Percentiles rank a stretch among this genome's conserved stretches.
phyloP scores from a whole-genome alignment of 352 stramenopile genomes.

The Phytophthora fragariae region DNA sequence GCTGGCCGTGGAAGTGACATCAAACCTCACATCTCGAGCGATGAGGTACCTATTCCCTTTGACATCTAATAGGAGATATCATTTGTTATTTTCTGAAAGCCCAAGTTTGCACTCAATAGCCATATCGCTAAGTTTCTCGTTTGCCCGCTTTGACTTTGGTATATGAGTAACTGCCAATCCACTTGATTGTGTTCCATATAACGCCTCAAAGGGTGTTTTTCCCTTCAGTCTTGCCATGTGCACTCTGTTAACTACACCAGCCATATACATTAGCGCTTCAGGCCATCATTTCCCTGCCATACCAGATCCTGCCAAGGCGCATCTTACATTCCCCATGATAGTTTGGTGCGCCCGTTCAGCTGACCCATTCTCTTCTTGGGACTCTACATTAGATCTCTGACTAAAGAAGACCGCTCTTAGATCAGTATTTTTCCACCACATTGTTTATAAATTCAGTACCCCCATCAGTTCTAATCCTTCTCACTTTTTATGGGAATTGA shows the following conservation, averaged over 20 bases:
- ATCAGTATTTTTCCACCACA: not conserved
- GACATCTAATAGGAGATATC: conserved; percentile 1
- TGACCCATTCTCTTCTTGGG: too few relatives aligned
- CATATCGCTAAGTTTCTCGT: not conserved
- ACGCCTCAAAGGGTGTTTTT: conserved; percentile 1
- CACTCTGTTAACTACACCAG: conserved; percentile 9
- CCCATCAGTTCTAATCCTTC: conserved; percentile 4
- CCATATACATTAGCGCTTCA: conserved; percentile 16
- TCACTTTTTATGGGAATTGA: not conserved
- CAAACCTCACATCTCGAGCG: conserved; percentile 10
- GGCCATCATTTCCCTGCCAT: conserved; percentile 15
- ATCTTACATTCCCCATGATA: conserved; percentile 11
- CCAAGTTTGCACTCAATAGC: not conserved
- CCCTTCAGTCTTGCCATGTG: conserved; percentile 18
- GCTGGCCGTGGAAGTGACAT: not conserved
- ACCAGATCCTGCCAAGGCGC: conserved; percentile 1
- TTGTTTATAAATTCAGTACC: conserved; percentile 11
- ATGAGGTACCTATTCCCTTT: conserved; percentile 17
- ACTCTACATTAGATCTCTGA: not conserved
- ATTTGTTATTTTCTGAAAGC: not conserved
- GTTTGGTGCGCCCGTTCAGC: conserved; percentile 18
- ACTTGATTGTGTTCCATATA: conserved; percentile 10
- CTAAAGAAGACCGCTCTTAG: not conserved
- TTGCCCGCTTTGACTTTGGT: not conserved
- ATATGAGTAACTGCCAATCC: not conserved